phyloP scores from a whole-genome alignment of 805 yeast genomes.

The Starmerella bombicola region DNA sequence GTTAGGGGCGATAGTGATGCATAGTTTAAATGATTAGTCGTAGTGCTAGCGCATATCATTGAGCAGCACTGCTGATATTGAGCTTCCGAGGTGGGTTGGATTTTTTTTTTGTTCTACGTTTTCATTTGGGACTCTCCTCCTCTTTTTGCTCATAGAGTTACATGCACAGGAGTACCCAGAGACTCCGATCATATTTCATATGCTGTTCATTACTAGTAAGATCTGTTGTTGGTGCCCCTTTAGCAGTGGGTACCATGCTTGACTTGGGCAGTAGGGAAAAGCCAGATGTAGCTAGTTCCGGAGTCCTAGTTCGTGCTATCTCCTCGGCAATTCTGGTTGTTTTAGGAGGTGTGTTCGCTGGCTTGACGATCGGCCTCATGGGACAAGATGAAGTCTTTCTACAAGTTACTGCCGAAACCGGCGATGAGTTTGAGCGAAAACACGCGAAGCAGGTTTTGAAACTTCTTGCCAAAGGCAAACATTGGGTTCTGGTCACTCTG shows the following conservation, averaged over 20 bases:
- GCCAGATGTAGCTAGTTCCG: conserved; percentile 3
- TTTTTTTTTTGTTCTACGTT: no score
- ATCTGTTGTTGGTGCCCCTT: not conserved
- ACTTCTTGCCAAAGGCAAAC: conserved; percentile 73
- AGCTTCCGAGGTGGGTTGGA: no score
- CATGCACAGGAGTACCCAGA: not conserved
- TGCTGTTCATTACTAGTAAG: not conserved
- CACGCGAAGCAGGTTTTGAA: conserved; percentile 60
- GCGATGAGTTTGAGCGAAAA: conserved; percentile 48
- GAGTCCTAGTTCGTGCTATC: conserved; percentile 9
- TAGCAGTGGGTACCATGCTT: not conserved
- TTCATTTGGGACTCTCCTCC: no score
- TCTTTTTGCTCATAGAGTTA: no score
- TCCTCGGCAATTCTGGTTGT: conserved; percentile 28
- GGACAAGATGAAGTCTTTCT: conserved; percentile 95
- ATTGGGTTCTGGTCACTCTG: conserved; percentile 89
- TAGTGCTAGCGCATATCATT: no score
- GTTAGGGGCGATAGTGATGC: no score
- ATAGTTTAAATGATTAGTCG: no score
- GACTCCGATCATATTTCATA: not conserved
- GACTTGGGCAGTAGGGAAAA: not conserved
- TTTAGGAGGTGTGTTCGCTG: conserved; percentile 33
- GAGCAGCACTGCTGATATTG: no score
- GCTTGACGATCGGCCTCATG: conserved; percentile 84
- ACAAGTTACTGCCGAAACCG: conserved; percentile 80